These are phyloP conservation scores for Picea abies DNA, from an alignment of 83 land plant genomes.

Conservation along the genomic window DNA sequence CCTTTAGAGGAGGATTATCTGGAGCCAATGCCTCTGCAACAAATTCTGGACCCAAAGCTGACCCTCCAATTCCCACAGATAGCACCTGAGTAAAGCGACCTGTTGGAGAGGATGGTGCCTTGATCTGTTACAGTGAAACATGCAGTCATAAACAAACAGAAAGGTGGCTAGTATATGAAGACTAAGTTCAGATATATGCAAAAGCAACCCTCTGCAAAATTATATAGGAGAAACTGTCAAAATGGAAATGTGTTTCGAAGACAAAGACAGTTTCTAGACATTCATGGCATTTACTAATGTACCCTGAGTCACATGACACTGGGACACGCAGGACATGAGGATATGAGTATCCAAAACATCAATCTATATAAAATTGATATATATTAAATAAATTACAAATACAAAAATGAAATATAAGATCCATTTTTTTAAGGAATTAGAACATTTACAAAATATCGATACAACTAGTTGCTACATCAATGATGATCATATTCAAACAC, in stretches of 20 bases:
- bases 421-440: no score
- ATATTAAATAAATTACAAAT: no score
- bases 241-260: not conserved
- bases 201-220: not conserved
- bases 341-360: no score
- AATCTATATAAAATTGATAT: no score
- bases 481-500: no score
- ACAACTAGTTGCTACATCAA: no score
- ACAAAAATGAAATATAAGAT: no score
- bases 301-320: not conserved
- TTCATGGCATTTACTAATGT: not conserved
- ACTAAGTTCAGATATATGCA: not conserved
- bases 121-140: conserved; percentile 54
- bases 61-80: conserved; percentile 96
- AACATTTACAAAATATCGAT: no score
- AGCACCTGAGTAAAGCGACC: conserved; percentile 88
- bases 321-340: not conserved
- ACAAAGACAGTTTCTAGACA: not conserved
- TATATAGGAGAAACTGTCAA: not conserved
- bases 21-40: conserved; percentile 99
- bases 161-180: not conserved
- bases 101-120: conserved; percentile 79
- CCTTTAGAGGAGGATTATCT: conserved; percentile 98
- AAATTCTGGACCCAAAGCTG: conserved; percentile 98
- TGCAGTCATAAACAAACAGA: not conserved